Base-by-base conservation (phyloP, 2,329 filamentous ascomycete genomes). In the Rutstroemia sp. region DNA sequence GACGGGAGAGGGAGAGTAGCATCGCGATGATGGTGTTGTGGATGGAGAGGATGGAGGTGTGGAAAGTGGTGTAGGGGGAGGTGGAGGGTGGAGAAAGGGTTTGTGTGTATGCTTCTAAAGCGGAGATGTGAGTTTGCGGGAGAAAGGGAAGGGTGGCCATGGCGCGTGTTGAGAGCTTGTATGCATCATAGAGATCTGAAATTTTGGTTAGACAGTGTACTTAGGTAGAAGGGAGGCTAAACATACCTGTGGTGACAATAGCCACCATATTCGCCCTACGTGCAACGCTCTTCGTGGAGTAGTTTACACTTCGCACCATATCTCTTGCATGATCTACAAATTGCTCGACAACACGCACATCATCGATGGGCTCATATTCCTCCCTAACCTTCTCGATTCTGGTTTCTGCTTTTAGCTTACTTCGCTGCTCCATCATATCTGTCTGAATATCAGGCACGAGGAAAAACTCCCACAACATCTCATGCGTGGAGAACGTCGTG, bases 391-490 rank as follows among this genome's bases (percentile, higher is more conserved):
- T 92, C 68, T 99, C 94, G 3, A 82, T 77, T 27, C 92, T 81
- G 0, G 87, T 83, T 69, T 92, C 87, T 4, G 90, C 88, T 72
- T 99, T 99, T 60, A 91, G 83, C 55, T 85, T 84, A 61, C 89
- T 95, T 50, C 94, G 83, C 70, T 95, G 87, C 53, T 89, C 87
- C 79, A 97, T 92, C 82, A 92, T 90, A 19, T 90, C 85, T 0
- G 89, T 81, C 69, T 96, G 90, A 50, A 99, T 83, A 64, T 99
- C 94, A 1, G 94, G 94, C 12, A 99, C 92, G 0, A 99, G 79
- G 72, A 99, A 96, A 73, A 99, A 99, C 66, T 99, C 94, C 95
- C 94, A 99, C 2, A 99, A 79, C 80, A 97, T 90, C 74, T 99
- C 94, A 68, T 99, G 95, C 0, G 90, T 96, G 0, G 90, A 82